Percentiles rank a stretch among this genome's conserved stretches.
phyloP scores from a whole-genome alignment of 139 green algal species.

The Mesostigma viride region DNA sequence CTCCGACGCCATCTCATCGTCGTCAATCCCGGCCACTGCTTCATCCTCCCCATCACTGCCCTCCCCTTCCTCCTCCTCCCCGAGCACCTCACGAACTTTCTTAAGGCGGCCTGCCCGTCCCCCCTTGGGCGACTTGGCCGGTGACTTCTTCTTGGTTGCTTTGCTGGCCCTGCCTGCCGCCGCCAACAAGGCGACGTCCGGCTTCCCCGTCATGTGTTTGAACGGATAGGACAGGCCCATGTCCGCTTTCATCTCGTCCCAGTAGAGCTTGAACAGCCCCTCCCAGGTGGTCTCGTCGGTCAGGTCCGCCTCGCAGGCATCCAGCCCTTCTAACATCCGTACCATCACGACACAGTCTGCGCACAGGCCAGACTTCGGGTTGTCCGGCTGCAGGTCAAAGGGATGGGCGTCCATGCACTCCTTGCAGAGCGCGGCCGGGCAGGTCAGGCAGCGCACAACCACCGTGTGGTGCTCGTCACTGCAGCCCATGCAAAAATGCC shows the following conservation, averaged over 20 bases:
- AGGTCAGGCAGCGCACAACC: neutral
- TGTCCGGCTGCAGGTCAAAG: neutral
- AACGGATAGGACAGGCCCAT: neutral
- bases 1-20: neutral
- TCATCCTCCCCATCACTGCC: neutral
- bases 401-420: neutral
- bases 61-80: neutral
- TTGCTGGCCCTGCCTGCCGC: neutral
- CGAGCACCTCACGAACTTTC: neutral
- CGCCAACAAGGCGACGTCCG: neutral
- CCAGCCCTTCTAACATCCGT: neutral
- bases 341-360: neutral
- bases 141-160: neutral
- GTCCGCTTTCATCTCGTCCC: neutral
- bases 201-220: neutral
- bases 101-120: neutral
- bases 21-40: neutral
- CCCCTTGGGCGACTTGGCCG: neutral
- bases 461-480: neutral
- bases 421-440: neutral
- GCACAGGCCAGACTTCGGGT: neutral
- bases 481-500: constrained; percentile 8
- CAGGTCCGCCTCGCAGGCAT: neutral
- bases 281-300: neutral
- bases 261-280: constrained; percentile 8